Base-by-base conservation (phyloP, 805 yeast species). In the Vanderwaltozyma yarrowii region DNA sequence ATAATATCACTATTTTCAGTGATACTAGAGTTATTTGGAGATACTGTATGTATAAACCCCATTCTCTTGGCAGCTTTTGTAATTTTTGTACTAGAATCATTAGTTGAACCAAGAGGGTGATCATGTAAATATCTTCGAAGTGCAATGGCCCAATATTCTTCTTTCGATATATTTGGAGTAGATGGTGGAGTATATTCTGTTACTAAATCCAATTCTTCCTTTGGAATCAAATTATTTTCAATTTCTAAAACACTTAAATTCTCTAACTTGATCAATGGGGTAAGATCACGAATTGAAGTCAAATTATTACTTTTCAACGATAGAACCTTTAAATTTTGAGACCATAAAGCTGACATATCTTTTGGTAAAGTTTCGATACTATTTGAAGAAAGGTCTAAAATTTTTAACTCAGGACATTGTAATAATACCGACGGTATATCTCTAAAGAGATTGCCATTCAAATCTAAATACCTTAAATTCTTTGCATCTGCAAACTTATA, bases 1-100 rank as follows among this genome's bases (percentile, higher is more conserved):
- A 6, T 23, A 5, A 35, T 25, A 15, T 38, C 36, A 7, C 40
- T 32, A 23, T 38, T 36, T 18, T 34, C 37, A 13, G 3, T 14
- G 6, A 33, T 9, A 5, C 27, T 30, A 4, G 43, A 36, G 23
- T 36, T 37, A 11, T 20, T 43, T 15, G 50, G 44, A 12, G 47
- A 41, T 24, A 45, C 30, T 9, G 50, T 43, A 30, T 45, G 51
- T 28, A 81, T 75, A 38, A 81, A 71, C 0, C 88, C 89, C 87
- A 79, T 80, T 44, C 89, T 65, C 51, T 80, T 75, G 0, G 84
- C 74, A 4, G 85, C 83, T 39, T 76, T 69, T n/a, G 81, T 70
- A 35, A 47, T 40, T 42, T 47, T 52, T 28, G 40, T 30, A 32
- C 37, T 4, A n/a, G n/a, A n/a, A 26, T 23, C 20, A 25, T 15